These are phyloP conservation scores for Mycena venus DNA, from an alignment of 768 basidiomycete species.

Conservation along the genomic window DNA sequence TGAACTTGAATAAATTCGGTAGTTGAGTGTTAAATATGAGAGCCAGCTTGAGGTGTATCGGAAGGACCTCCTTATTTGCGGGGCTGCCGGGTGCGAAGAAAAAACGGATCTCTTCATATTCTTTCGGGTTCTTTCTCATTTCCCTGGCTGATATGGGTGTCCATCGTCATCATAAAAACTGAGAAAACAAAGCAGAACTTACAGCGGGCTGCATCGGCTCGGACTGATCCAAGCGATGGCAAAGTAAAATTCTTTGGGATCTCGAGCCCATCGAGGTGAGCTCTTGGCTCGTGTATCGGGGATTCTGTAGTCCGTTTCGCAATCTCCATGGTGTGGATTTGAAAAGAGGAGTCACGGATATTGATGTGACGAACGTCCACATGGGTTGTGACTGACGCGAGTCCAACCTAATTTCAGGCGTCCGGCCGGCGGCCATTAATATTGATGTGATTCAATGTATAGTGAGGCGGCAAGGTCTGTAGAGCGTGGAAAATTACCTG, in stretches of 20 bases:
- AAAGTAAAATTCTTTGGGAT: not conserved
- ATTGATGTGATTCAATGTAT: too few species aligned
- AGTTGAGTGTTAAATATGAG: constrained; percentile 19
- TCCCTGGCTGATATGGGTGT: not conserved
- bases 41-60: constrained; percentile 3
- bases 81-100: not conserved
- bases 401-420: too few species aligned
- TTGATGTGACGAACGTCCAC: not conserved
- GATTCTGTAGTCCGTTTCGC: not conserved
- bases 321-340: not conserved
- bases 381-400: too few species aligned
- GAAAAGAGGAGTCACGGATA: not conserved
- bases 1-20: constrained; percentile 34
- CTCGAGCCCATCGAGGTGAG: constrained; percentile 5
- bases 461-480: too few species aligned
- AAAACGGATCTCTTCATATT: constrained; percentile 13
- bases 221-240: not conserved
- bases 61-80: constrained; percentile 5
- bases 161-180: not conserved
- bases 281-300: not conserved
- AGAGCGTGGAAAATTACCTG: too few species aligned
- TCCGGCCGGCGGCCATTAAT: too few species aligned
- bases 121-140: constrained; percentile 1
- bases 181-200: not conserved
- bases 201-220: constrained; percentile 8